Base-by-base conservation (phyloP, 2,329 filamentous ascomycete genomes). In the Fusarium luffae region DNA sequence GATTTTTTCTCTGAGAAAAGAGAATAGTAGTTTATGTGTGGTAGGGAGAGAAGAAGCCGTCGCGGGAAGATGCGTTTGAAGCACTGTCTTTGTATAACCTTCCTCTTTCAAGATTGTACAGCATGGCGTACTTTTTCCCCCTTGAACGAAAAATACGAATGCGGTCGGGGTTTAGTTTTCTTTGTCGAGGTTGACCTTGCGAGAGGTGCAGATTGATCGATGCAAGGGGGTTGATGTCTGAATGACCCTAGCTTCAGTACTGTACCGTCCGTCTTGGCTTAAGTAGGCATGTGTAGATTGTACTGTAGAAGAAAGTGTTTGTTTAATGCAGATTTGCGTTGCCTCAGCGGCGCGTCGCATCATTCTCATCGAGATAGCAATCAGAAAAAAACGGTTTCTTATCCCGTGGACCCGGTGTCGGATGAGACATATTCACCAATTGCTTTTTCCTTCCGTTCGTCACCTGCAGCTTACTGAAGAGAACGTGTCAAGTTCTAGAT, bases 11-110 rank as follows among this genome's bases (percentile, higher is more conserved):
- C 11, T 28, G 34, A 37, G 34, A 37, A 9, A 37, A 37, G 16
- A 10, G 34, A 30, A 14, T 2, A 7, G 28, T 27, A 27, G 25
- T 27, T 27, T 8, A 32, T 16, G 30, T 34, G 9, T 43, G 19
- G 8, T 21, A 30, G 13, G 9, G 48, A 50, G 34, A 21, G 32
- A 55, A 44, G 55, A 32, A 32, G 66, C 54, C 54, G 25, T 34
- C 28, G 23, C 54, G 49, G 49, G 48, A 48, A 14, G 28, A 42
- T 49, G 10, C 34, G 10, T 37, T 37, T 16, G 16, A 60, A 27
- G 19, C 27, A 30, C 14, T 40, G 40, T 28, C 25, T 44, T 43
- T 23, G 60, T 59, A 48, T 30, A 66, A 59, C 52, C 59, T 30
- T 41, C 41, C 19, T 5, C 27, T 66, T 34, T n/a, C 30, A 37